A percentile compares a stretch with the other conserved stretches of the same genome.
Conservation (phyloP, 371 early-diverging fungal genomes). For the Actinomucor elegans region DNA sequence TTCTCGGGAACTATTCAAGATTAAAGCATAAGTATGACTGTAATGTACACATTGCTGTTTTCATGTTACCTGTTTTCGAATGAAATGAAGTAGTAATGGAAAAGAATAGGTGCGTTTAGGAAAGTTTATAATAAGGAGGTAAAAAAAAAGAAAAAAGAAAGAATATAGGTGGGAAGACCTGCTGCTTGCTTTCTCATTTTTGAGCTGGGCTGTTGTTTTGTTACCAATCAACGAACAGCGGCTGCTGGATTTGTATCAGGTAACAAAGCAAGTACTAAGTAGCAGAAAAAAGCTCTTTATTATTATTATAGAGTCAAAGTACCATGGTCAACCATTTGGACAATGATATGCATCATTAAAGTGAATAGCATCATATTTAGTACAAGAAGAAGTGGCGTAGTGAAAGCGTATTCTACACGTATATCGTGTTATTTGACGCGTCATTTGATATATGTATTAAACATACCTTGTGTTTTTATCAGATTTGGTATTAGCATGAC, state of each 20-base stretch:
- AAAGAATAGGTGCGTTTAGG: neutral
- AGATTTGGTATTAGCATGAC: neutral
- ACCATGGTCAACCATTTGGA: constrained; percentile 17
- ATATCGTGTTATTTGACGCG: too few species aligned
- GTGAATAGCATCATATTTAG: constrained; percentile 22
- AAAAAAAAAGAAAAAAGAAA: constrained; percentile 1
- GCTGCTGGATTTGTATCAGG: neutral
- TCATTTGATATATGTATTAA: too few species aligned
- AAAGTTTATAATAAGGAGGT: neutral
- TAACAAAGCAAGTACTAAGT: too few species aligned
- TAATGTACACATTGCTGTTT: too few species aligned
- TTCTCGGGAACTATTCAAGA: constrained; percentile 8
- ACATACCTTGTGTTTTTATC: too few species aligned
- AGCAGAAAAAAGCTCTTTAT: neutral
- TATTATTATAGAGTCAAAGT: neutral
- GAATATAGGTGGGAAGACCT: neutral
- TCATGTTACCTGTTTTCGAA: neutral
- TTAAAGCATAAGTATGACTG: too few species aligned
- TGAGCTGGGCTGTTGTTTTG: too few species aligned
- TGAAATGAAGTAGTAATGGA: neutral
- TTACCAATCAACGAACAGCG: constrained; percentile 1
- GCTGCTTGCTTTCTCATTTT: too few species aligned
- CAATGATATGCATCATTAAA: constrained; percentile 23
- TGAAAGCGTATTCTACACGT: neutral
- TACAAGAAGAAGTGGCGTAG: neutral